Evolutionary conservation across 306 rosid species (phyloP).

Genomic region (Trifolium fragiferum): DNA sequence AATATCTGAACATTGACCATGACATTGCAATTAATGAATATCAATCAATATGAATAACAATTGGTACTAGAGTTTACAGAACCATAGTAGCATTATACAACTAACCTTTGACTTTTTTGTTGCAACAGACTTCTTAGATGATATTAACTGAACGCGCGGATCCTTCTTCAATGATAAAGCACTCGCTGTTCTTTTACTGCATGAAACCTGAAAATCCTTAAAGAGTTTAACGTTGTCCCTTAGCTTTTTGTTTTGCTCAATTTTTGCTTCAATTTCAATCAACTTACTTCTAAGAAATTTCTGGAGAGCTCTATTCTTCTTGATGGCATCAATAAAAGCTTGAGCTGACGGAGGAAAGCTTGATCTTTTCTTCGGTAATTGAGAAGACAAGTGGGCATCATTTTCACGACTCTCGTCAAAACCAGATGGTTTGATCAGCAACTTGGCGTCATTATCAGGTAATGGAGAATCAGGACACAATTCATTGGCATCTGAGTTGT

Average conservation of each 20-base stretch:
- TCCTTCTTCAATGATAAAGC: conserved; percentile 79
- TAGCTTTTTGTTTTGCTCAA: conserved; percentile 71
- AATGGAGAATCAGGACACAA: conserved; percentile 40
- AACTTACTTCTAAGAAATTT: conserved; percentile 67
- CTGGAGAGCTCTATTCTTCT: conserved; percentile 77
- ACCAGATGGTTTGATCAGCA: conserved; percentile 31
- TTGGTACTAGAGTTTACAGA: conserved; percentile 8
- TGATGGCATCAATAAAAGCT: conserved; percentile 73
- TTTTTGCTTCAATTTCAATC: conserved; percentile 74
- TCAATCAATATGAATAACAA: conserved; percentile 11
- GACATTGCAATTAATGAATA: conserved; percentile 24
- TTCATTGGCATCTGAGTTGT: conserved; percentile 41
- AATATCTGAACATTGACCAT: conserved; percentile 26
- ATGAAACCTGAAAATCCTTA: conserved; percentile 75
- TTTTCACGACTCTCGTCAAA: conserved; percentile 37
- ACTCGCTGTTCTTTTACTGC: conserved; percentile 66
- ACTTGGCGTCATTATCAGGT: conserved; percentile 22
- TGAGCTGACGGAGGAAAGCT: conserved; percentile 70
- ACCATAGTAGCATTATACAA: conserved; percentile 25
- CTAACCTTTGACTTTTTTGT: conserved; percentile 67
- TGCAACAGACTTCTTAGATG: conserved; percentile 49
- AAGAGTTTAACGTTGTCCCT: conserved; percentile 71
- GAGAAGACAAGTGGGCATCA: conserved; percentile 45
- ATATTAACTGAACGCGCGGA: conserved; percentile 75
- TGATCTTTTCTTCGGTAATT: conserved; percentile 46